phyloP scores from a whole-genome alignment of 202 grass and related monocot genomes.

The Saccharum hybrid region DNA sequence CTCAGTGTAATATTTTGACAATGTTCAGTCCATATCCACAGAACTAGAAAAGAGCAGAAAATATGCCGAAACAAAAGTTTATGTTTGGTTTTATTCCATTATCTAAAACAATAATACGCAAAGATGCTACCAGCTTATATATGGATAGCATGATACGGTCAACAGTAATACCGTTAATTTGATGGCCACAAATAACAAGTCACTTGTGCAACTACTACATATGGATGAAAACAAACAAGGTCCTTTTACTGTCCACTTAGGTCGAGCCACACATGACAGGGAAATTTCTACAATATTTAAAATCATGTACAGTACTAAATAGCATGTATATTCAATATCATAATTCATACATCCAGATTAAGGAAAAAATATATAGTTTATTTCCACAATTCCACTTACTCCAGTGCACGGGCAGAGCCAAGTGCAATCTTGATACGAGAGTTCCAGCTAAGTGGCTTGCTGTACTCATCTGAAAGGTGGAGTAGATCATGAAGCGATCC shows the following conservation, averaged over 20 bases:
- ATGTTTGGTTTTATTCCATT: not conserved
- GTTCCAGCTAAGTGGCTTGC: constrained; percentile 87
- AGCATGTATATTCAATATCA: not conserved
- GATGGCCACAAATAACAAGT: not conserved
- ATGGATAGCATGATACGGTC: constrained; percentile 18
- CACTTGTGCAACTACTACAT: constrained; percentile 13
- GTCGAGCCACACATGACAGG: not conserved
- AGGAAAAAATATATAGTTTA: constrained; percentile 7
- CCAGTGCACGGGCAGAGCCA: constrained; percentile 83
- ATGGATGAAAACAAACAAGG: constrained; percentile 14
- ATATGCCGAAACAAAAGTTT: constrained; percentile 2
- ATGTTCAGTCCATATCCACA: not conserved
- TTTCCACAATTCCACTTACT: constrained; percentile 74
- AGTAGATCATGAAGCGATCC: constrained; percentile 93
- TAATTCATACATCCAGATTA: constrained; percentile 21
- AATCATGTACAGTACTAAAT: constrained; percentile 5
- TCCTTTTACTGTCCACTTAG: constrained; percentile 1
- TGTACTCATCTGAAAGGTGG: constrained; percentile 74
- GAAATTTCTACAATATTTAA: constrained; percentile 1
- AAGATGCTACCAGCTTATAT: constrained; percentile 32
- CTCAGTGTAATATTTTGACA: constrained; percentile 18
- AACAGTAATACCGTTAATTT: constrained; percentile 22
- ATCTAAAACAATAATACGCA: constrained; percentile 1
- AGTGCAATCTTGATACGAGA: constrained; percentile 87
- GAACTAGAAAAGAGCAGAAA: constrained; percentile 14